These are phyloP conservation scores for Epicoccum sorghinum DNA, from an alignment of 2,329 filamentous ascomycete species.

Conservation along the genomic window DNA sequence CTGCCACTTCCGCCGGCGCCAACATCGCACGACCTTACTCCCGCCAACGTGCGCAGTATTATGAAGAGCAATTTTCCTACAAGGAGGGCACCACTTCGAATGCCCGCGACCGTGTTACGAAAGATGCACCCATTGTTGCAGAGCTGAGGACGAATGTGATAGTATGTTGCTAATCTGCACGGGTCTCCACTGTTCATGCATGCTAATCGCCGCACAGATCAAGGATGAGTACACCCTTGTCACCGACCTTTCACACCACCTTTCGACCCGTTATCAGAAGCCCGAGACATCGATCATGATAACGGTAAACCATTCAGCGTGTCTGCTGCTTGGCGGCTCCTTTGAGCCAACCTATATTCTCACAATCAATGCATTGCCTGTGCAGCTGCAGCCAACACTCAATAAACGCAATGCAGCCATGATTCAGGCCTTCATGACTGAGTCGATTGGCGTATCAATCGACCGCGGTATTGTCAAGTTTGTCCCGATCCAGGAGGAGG, in stretches of 20 bases:
- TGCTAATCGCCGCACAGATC: slow-evolving; percentile 59
- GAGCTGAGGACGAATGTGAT: slow-evolving; percentile 59
- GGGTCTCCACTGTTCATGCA: slow-evolving; percentile 16
- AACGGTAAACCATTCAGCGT: slow-evolving; percentile 75
- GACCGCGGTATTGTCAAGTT: slow-evolving; percentile 77
- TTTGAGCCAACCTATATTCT: slow-evolving; percentile 82
- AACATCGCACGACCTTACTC: slow-evolving; percentile 22
- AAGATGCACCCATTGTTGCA: slow-evolving; percentile 56
- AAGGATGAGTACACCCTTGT: slow-evolving; percentile 77
- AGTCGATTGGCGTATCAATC: slow-evolving; percentile 69
- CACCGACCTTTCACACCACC: slow-evolving; percentile 72
- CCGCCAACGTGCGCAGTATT: slow-evolving; percentile 46
- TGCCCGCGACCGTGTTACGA: slow-evolving; percentile 50
- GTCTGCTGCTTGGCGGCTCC: slow-evolving; percentile 75
- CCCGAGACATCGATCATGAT: slow-evolving; percentile 76
- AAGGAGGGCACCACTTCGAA: slow-evolving; percentile 41
- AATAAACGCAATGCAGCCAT: slow-evolving; percentile 84
- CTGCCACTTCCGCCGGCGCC: slow-evolving; percentile 18
- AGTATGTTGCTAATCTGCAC: slow-evolving; percentile 45
- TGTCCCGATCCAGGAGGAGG: slow-evolving; percentile 70
- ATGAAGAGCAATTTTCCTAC: slow-evolving; percentile 48
- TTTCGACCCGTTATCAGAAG: slow-evolving; percentile 77
- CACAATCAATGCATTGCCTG: slow-evolving; percentile 72
- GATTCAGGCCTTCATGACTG: slow-evolving; percentile 75
- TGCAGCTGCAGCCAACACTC: slow-evolving; percentile 71